Evolutionary conservation across 306 rosid species (phyloP), one percentile per base, ranked within the genome.

Genomic region (Lablab purpureus): DNA sequence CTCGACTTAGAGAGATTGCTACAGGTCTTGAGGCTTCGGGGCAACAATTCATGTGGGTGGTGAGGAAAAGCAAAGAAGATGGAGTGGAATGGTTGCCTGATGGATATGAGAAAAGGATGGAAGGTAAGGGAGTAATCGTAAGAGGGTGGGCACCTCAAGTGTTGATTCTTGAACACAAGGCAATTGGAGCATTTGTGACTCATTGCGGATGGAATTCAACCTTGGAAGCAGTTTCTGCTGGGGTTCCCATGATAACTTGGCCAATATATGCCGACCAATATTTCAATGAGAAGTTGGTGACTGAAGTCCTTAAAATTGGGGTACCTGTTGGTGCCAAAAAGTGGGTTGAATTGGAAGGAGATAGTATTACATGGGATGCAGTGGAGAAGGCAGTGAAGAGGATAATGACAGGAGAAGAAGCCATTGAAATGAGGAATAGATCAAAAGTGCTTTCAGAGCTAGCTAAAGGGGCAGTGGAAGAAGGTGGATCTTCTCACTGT

Each of bases 121-220:
- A 83, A 55, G 45, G 45, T 2, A 40, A 40, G 45, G 45, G 45
- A 40, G 0, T 40, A 40, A 40, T 40, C 13, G 10, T 89, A 64
- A 77, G 87, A 74, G 87, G 87, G 8, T 89, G 92, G 89, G 85
- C 83, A 3, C 87, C 91, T 0, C 87, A 88, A 30, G 52, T 75
- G 8, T 12, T 78, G 47, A 88, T 88, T 56, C 76, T 88, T 6
- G 79, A 75, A 13, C 87, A 88, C 17, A 10, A 74, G 67, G 84
- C 86, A 0, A 10, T 75, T 3, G 91, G 87, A 14, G 89, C 76
- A 0, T 83, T 87, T 75, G 81, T 79, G 80, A 85, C 86, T 2
- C 84, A 85, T 37, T 85, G 88, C 67, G 89, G 91, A 15, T 84
- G 90, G 91, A 89, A 89, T 54, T 81, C 92, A 37, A 85, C 77